A percentile compares a stretch with the other conserved stretches of the same genome.
phyloP scores from a whole-genome alignment of 768 basidiomycete genomes.

The Lactarius quietus region DNA sequence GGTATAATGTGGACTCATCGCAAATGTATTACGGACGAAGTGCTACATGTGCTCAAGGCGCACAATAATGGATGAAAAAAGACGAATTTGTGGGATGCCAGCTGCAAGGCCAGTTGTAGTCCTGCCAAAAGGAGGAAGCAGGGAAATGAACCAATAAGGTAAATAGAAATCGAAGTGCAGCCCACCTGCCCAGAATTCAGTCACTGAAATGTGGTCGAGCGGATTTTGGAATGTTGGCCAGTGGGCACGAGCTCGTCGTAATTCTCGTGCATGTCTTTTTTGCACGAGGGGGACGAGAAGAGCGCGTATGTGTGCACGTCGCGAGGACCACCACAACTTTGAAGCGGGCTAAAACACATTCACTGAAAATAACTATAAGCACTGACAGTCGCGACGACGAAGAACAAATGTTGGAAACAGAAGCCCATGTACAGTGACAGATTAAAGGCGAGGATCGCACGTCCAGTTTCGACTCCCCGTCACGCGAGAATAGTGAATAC shows the following conservation, averaged over 20 bases:
- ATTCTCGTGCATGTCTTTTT: too few relatives aligned
- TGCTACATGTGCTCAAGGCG: too few relatives aligned
- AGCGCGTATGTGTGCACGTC: constrained; percentile 9
- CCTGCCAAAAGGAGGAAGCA: constrained; percentile 39
- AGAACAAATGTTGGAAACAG: neutral
- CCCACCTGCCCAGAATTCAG: constrained; percentile 27
- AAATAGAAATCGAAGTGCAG: neutral
- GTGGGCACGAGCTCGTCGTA: constrained; percentile 25
- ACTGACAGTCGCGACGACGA: neutral
- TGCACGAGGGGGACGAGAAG: too few relatives aligned
- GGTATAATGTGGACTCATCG: too few relatives aligned
- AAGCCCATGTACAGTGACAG: constrained; percentile 24
- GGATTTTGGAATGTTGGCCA: constrained; percentile 28
- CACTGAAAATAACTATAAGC: neutral
- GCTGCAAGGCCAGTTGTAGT: constrained; percentile 73
- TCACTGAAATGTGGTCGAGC: constrained; percentile 24
- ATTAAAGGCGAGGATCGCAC: constrained; percentile 20
- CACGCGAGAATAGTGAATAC: too few relatives aligned
- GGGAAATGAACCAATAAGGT: neutral
- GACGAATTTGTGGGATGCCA: too few relatives aligned
- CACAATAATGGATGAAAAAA: too few relatives aligned
- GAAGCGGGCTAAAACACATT: constrained; percentile 14
- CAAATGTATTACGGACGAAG: too few relatives aligned
- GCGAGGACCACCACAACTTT: constrained; percentile 7
- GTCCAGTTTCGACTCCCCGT: too few relatives aligned